Conservation (phyloP, 345 rosid genomes). For the Passiflora organensis region DNA sequence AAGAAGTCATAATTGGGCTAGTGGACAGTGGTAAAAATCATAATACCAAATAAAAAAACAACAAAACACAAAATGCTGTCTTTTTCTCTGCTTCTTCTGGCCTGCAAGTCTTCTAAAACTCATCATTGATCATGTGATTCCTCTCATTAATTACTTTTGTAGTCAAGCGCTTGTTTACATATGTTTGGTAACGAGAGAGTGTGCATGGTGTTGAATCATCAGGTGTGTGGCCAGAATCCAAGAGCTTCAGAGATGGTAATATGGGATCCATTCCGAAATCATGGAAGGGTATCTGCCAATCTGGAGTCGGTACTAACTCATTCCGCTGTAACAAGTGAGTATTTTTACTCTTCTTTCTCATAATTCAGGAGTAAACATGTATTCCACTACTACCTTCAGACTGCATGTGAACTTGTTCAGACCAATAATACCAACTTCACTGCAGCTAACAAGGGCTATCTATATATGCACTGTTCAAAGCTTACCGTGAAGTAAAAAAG, state of each 20-base stretch:
- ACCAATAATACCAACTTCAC: no score
- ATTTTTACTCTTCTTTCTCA: background rate
- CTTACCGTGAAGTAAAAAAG: no score
- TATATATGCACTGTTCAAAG: no score
- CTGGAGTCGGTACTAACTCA: conserved; percentile 52
- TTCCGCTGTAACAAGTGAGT: conserved; percentile 73
- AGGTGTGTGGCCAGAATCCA: conserved; percentile 97
- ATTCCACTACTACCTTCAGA: no score
- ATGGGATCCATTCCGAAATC: conserved; percentile 76
- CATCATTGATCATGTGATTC: conserved; percentile 32
- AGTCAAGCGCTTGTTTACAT: background rate
- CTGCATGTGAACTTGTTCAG: no score
- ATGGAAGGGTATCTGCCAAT: conserved; percentile 90
- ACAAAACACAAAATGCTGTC: no score
- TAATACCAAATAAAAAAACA: no score
- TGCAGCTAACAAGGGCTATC: no score
- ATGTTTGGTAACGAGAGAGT: no score
- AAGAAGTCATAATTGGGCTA: conserved; percentile 61
- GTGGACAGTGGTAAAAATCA: conserved; percentile 60
- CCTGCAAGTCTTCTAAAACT: background rate
- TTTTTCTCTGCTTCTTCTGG: background rate
- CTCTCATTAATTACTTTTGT: conserved; percentile 11
- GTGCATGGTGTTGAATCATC: background rate
- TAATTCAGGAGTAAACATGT: no score
- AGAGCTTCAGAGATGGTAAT: conserved; percentile 67